Base-by-base conservation (phyloP, 495 filamentous ascomycete genomes). In the Chaetomium tenue region DNA sequence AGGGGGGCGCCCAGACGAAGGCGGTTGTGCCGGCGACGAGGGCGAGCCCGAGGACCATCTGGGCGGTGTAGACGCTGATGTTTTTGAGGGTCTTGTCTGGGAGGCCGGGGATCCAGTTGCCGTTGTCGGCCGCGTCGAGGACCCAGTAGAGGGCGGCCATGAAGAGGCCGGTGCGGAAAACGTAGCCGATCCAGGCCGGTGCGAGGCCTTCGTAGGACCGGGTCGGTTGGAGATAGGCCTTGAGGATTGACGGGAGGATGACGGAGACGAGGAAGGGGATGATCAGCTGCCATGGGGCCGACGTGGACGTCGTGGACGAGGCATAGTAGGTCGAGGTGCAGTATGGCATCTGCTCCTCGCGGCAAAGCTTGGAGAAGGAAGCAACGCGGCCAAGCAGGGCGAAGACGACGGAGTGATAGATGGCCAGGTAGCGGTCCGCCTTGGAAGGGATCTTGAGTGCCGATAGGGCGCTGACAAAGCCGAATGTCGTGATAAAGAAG, bases 311-410 rank as follows among this genome's bases (percentile, higher is more conserved):
- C 8, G 86, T 91, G 12, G 89, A 86, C 0, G 93, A 97, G 22
- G 94, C 87, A 73, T 98, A 98, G 78, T 96, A 99, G 9, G 94
- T 97, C 0, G 93, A 97, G 44, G 84, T 86, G 81, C 94, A 99
- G 78, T 88, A 91, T 1, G 95, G 94, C 91, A 97, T 97, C 75
- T 98, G 94, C 74, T 99, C 94, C 73, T 99, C 94, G 60, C 94
- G 89, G 72, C 94, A 99, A 37, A 98, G 87, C 63, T 91, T 90
- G 23, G 95, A 97, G 65, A 96, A 86, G 15, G 92, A 95, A 4
- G 92, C 89, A 7, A 95, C 12, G 40, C 93, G 87, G 53, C 87
- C 89, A n/a, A 97, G 81, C 37, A 90, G 71, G 63, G 93, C 81
- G 74, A 99, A 98, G 5, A 91, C 75, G 51, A 92, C 71, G 0